Base-by-base conservation (phyloP, 805 yeast species). In the Nematodospora valgi region DNA sequence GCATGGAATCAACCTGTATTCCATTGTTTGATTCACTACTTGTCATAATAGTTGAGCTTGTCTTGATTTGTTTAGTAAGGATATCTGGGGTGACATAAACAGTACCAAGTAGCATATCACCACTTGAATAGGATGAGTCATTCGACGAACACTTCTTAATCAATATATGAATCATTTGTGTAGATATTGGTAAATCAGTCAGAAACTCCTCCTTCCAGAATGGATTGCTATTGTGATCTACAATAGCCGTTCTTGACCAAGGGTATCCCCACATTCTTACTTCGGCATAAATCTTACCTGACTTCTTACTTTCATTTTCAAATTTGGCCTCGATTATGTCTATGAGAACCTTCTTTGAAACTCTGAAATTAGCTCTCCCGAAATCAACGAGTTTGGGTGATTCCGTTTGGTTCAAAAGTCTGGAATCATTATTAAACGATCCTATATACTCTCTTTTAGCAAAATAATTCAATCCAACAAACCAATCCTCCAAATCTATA, bases 161-260 rank as follows among this genome's bases (percentile, higher is more conserved):
- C 31, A 64, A 57, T 11, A 76, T 68, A 44, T 64, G 75, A 44
- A 78, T 65, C 52, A 65, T 68, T 48, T 69, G 75, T 3, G 79
- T 76, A 29, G 69, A 61, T 5, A 74, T 62, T 0, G 85, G 82
- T 27, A 80, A 61, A 33, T 79, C 76, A n/a, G 83, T 61, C 2
- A 71, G 60, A 50, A 85, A 83, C 29, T 70, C 76, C 49, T 89
- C 96, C 51, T 88, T 77, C 93, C 96, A 89, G 52, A 86, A 86
- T 1, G 95, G 89, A 36, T 70, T 69, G 3, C 37, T 34, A 1
- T 56, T 46, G 30, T 72, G 62, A 23, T 66, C 61, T 0, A 81
- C 81, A 5, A 76, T 64, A 2, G 88, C 80, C 0, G 96, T 86
- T 45, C 87, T 66, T 24, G 84, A 86, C 86, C 91, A 83, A 0